Conservation (phyloP, 1,284 basidiomycete species). For the Puccinia horiana region DNA sequence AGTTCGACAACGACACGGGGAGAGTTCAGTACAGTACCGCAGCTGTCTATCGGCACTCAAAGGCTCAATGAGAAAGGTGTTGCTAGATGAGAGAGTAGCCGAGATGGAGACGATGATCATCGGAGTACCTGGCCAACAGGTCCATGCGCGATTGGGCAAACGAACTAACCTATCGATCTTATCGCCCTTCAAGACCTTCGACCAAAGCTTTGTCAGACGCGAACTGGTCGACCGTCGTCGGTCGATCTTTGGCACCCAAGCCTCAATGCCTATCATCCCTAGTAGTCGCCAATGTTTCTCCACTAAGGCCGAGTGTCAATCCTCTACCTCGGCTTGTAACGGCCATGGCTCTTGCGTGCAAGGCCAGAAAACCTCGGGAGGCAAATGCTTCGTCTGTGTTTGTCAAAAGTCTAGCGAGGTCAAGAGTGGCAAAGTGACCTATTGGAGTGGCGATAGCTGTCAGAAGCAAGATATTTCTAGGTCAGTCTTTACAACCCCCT, state of each 20-base stretch:
- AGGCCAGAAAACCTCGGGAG: conserved; percentile 1
- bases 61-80: background rate
- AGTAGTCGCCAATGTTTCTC: conserved; percentile 7
- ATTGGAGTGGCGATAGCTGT: conserved; percentile 32
- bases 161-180: conserved; percentile 18
- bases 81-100: background rate
- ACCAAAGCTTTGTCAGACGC: conserved; percentile 25
- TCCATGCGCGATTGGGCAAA: conserved; percentile 18
- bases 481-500: background rate
- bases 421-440: conserved; percentile 13
- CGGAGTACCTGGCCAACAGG: background rate
- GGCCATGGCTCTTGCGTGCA: conserved; percentile 21
- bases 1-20: conserved; percentile 4
- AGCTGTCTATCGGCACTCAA: background rate
- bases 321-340: conserved; percentile 9
- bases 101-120: conserved; percentile 12
- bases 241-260: background rate
- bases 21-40: conserved; percentile 23
- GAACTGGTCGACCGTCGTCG: conserved; percentile 16
- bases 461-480: conserved; percentile 43
- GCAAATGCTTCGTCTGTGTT: conserved; percentile 31
- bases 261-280: conserved; percentile 15
- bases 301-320: background rate
- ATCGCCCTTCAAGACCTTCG: conserved; percentile 19
- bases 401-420: conserved; percentile 17